Evolutionary conservation across 441 rosid species (phyloP), one percentile per base, ranked within the genome.

Genomic region (Pelargonium fulgidum): DNA sequence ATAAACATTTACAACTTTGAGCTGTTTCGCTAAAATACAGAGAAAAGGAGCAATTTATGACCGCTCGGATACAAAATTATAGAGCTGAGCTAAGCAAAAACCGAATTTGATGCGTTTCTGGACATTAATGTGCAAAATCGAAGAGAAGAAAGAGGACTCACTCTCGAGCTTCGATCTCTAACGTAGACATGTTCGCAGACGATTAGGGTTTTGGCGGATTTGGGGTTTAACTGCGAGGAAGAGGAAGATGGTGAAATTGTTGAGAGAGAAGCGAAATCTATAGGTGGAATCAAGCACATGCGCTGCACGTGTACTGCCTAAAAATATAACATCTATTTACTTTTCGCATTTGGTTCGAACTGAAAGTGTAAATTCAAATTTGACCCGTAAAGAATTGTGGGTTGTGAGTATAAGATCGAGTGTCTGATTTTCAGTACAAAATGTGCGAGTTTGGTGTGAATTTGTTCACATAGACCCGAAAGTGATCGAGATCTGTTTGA

Each of bases 131-230:
- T n/a, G 62, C 7, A 47, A 14, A 36, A 20, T 17, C 9, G 59
- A 69, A 68, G 50, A 65, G 48, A 48, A 59, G 1, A 65, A 69
- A 0, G 56, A 72, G 7, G 54, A 70, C 96, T 81, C 77, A 94
- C 97, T 92, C 97, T 70, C 92, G 89, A 75, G 99, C 96, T 81
- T 94, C 97, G 79, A 94, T 92, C 85, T 91, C 97, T 62, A 90
- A 81, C 42, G 94, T 82, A 11, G 79, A 76, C 96, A 90, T 92
- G 68, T 77, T 80, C 52, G 76, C 2, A 11, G 45, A 33, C 42
- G 16, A 14, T 8, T 62, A 62, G 65, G 65, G 65, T 62, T 62
- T 24, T 24, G 65, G 65, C 26, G 42, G 42, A 62, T 29, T 62
- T 11, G 65, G 62, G 62, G 62, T 58, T 58, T 58, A 58, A 17